phyloP scores from a whole-genome alignment of 176 grass and related monocot genomes.

The Saccharum spontaneum region DNA sequence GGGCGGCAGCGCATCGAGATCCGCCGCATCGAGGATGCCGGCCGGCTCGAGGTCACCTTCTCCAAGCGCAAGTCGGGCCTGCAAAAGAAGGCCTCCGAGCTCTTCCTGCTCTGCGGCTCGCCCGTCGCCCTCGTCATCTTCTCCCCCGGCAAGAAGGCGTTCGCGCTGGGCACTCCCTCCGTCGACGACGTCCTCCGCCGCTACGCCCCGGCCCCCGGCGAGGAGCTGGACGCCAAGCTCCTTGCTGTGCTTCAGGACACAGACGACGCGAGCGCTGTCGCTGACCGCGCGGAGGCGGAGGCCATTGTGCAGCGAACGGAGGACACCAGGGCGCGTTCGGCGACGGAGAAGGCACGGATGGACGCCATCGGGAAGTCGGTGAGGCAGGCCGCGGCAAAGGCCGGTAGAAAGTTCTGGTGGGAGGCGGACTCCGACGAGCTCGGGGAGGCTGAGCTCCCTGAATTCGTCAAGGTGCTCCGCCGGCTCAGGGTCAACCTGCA shows the following conservation, averaged over 20 bases:
- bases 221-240: neutral
- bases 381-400: neutral
- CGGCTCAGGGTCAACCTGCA: neutral
- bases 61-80: slow-evolving; percentile 43
- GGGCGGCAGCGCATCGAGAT: slow-evolving; percentile 23
- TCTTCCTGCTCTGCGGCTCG: slow-evolving; percentile 37
- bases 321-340: neutral
- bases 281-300: neutral
- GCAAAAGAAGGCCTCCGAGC: slow-evolving; percentile 63
- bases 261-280: neutral
- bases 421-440: neutral
- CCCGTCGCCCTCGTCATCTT: slow-evolving; percentile 60
- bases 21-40: slow-evolving; percentile 26
- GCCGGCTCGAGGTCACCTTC: slow-evolving; percentile 35
- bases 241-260: neutral
- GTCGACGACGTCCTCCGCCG: slow-evolving; percentile 24
- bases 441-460: neutral
- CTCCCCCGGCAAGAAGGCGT: slow-evolving; percentile 37
- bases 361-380: neutral
- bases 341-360: neutral
- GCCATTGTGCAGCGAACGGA: neutral
- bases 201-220: neutral
- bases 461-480: neutral
- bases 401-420: neutral
- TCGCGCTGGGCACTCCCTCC: slow-evolving; percentile 2